Percentiles rank a stretch among this genome's conserved stretches.
Conservation (phyloP, 2,329 filamentous ascomycete genomes). For the Colletotrichum lupini region DNA sequence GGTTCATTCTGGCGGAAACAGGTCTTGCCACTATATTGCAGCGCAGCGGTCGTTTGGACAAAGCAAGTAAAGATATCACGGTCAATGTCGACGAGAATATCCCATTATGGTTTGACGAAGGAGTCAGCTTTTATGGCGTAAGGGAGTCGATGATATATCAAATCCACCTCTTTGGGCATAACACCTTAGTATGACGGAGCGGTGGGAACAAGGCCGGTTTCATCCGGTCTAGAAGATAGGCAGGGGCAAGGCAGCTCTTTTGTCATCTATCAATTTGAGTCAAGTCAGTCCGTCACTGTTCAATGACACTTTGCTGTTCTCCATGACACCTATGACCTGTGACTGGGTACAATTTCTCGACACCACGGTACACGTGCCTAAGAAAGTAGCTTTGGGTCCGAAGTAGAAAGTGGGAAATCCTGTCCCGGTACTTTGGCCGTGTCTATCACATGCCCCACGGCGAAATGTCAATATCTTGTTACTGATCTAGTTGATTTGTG, state of each 20-base stretch:
- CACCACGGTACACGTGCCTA: background rate
- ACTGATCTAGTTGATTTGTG: no score
- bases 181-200: constrained; percentile 3
- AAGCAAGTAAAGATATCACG: constrained; percentile 18
- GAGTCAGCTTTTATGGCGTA: constrained; percentile 11
- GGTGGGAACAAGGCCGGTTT: background rate
- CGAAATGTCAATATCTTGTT: no score
- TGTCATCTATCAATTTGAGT: constrained; percentile 31
- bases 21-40: constrained; percentile 21
- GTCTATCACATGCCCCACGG: no score
- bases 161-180: constrained; percentile 14
- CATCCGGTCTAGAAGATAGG: constrained; percentile 1
- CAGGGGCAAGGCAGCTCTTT: constrained; percentile 11
- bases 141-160: constrained; percentile 15
- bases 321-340: background rate
- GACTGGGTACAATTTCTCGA: background rate
- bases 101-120: constrained; percentile 18
- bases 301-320: background rate
- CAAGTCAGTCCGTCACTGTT: constrained; percentile 6
- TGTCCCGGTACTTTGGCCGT: background rate
- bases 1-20: constrained; percentile 20
- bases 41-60: constrained; percentile 29
- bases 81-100: constrained; percentile 31
- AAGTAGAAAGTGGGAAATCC: background rate
- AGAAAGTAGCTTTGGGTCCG: background rate